These are phyloP conservation scores for Ciborinia camelliae DNA, from an alignment of 2,329 filamentous ascomycete species.

Conservation along the genomic window DNA sequence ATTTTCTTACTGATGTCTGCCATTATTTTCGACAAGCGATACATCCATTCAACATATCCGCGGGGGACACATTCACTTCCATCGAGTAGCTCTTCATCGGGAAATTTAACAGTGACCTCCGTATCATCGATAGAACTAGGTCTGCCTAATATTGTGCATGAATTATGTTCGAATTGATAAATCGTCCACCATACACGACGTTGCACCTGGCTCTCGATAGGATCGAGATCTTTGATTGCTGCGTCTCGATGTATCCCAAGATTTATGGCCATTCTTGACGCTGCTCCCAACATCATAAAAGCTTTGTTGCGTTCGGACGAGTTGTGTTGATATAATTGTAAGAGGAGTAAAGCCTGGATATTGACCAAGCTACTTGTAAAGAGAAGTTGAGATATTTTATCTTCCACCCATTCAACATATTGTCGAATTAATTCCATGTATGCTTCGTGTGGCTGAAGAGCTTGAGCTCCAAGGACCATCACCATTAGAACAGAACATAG, in stretches of 20 bases:
- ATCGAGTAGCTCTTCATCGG: slow-evolving; percentile 34
- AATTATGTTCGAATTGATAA: slow-evolving; percentile 34
- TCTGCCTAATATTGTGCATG: slow-evolving; percentile 35
- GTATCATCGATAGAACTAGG: slow-evolving; percentile 35
- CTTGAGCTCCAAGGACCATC: slow-evolving; percentile 40
- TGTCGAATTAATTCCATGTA: slow-evolving; percentile 39
- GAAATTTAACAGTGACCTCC: slow-evolving; percentile 34
- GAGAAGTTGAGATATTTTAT: slow-evolving; percentile 39
- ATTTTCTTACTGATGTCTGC: slow-evolving; percentile 33
- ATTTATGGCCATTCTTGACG: slow-evolving; percentile 43
- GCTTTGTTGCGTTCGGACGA: slow-evolving; percentile 43
- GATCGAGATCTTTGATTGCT: slow-evolving; percentile 40
- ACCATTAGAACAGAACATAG: slow-evolving; percentile 41
- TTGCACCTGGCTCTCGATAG: slow-evolving; percentile 32
- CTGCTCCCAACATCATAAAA: slow-evolving; percentile 43
- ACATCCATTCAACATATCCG: slow-evolving; percentile 31
- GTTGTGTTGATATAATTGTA: slow-evolving; percentile 43
- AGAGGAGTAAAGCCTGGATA: slow-evolving; percentile 43
- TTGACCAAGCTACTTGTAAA: slow-evolving; percentile 42
- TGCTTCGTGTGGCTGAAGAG: slow-evolving; percentile 36
- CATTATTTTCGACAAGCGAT: slow-evolving; percentile 30
- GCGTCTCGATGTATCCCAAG: slow-evolving; percentile 45
- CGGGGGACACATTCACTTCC: slow-evolving; percentile 28
- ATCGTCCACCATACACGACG: slow-evolving; percentile 37
- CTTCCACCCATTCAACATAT: slow-evolving; percentile 38